Evolutionary conservation across 2,329 filamentous ascomycete genomes (phyloP).

Genomic region (Aspergillus fumigatus): DNA sequence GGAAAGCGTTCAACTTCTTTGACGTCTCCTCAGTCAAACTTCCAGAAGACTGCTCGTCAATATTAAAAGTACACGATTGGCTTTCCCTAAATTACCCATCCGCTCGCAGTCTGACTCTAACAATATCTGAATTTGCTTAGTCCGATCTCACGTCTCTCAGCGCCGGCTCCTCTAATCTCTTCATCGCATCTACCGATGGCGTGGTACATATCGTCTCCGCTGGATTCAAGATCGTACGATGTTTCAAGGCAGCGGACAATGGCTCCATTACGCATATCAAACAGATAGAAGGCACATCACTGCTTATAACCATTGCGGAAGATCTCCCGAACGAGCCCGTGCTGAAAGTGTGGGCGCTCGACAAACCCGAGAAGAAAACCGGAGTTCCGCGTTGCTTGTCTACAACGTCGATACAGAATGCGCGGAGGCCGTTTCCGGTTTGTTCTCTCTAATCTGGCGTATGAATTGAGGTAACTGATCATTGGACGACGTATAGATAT

Average conservation of each 20-base stretch:
- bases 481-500: constrained; percentile 45
- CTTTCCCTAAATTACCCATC: constrained; percentile 31
- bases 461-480: constrained; percentile 1
- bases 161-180: constrained; percentile 82
- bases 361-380: constrained; percentile 91
- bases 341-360: constrained; percentile 95
- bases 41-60: constrained; percentile 69
- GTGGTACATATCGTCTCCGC: constrained; percentile 81
- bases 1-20: constrained; percentile 99
- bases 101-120: constrained; percentile 1
- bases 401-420: constrained; percentile 81
- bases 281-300: constrained; percentile 79
- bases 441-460: constrained; percentile 19
- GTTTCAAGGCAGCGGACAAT: constrained; percentile 79
- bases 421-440: constrained; percentile 86
- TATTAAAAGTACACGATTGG: constrained; percentile 62
- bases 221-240: constrained; percentile 78
- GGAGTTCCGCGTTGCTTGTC: constrained; percentile 83
- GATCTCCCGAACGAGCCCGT: constrained; percentile 83
- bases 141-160: constrained; percentile 75
- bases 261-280: constrained; percentile 81
- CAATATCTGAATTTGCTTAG: constrained; percentile 22
- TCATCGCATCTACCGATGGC: constrained; percentile 82
- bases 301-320: constrained; percentile 77
- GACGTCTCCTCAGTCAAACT: constrained; percentile 81